Conservation (phyloP, 2,329 filamentous ascomycete species). For the Amauroascus niger region DNA sequence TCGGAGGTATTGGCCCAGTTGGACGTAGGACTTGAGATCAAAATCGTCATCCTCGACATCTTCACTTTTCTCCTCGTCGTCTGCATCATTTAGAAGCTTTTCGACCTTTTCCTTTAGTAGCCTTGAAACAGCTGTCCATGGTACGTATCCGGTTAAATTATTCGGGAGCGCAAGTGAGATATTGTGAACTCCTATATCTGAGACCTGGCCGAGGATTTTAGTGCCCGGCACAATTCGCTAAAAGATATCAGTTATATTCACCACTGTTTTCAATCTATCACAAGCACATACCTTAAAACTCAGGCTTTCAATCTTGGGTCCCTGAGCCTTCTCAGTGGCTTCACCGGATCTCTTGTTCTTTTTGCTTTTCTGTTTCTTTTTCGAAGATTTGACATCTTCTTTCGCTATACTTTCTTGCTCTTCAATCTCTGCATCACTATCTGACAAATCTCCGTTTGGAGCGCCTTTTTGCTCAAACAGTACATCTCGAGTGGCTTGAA, state of each 20-base stretch:
- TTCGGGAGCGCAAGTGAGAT: conserved; percentile 79
- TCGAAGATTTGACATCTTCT: conserved; percentile 34
- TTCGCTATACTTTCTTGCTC: conserved; percentile 29
- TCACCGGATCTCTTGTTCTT: conserved; percentile 43
- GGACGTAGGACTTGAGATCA: conserved; percentile 65
- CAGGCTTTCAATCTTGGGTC: conserved; percentile 69
- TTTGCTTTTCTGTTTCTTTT: conserved; percentile 35
- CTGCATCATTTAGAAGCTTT: conserved; percentile 50
- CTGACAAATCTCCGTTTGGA: conserved; percentile 41
- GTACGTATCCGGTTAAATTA: conserved; percentile 80
- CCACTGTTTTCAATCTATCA: neutral
- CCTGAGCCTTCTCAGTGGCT: conserved; percentile 41
- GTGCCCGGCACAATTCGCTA: conserved; percentile 78
- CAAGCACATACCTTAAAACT: conserved; percentile 65
- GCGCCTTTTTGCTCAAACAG: conserved; percentile 70
- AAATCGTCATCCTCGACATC: conserved; percentile 41
- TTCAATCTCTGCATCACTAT: conserved; percentile 20
- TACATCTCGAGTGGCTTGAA: conserved; percentile 85
- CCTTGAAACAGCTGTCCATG: conserved; percentile 84
- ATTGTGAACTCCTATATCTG: conserved; percentile 67
- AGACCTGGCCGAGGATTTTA: conserved; percentile 76
- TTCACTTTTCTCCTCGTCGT: conserved; percentile 46
- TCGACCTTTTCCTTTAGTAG: conserved; percentile 67
- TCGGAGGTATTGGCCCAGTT: conserved; percentile 76
- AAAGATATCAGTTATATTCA: conserved; percentile 27